A percentile compares a stretch with the other conserved stretches of the same genome.
Conservation (phyloP, 805 yeast species). For the Candida sanyiensis region DNA sequence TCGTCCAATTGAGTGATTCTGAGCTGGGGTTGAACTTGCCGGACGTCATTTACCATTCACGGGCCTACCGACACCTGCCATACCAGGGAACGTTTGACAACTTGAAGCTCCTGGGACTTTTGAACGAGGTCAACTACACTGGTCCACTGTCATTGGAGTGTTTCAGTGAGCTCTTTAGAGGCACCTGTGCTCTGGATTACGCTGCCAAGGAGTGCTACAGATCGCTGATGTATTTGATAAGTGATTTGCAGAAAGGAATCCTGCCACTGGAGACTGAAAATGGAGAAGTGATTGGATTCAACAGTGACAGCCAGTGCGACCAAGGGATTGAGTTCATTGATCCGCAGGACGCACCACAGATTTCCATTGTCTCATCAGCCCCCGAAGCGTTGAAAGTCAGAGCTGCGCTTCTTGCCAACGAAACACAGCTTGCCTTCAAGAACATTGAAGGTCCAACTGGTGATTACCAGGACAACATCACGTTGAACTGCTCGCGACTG, state of each 20-base stretch:
- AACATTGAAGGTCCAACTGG: neutral
- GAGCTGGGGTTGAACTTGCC: slow-evolving; percentile 1
- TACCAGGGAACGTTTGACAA: slow-evolving; percentile 8
- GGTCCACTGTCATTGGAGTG: slow-evolving; percentile 10
- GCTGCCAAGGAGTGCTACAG: slow-evolving; percentile 3
- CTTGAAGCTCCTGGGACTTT: neutral
- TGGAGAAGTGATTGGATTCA: slow-evolving; percentile 3
- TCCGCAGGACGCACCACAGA: neutral
- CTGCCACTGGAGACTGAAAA: neutral
- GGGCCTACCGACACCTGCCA: slow-evolving; percentile 10
- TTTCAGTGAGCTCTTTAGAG: slow-evolving; percentile 7
- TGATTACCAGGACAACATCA: neutral
- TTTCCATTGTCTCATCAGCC: neutral
- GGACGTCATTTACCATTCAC: slow-evolving; percentile 5
- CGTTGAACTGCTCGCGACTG: slow-evolving; percentile 6
- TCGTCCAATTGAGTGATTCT: slow-evolving; percentile 26
- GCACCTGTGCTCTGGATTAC: neutral
- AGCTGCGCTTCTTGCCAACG: neutral
- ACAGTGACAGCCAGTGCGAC: neutral
- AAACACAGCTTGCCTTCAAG: neutral
- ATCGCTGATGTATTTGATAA: neutral
- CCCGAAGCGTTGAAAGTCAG: neutral
- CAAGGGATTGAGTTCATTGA: neutral
- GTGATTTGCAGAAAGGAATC: slow-evolving; percentile 1
- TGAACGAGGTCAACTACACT: slow-evolving; percentile 1